Conservation (phyloP, 78 protist species). For the Bodo saltans region DNA sequence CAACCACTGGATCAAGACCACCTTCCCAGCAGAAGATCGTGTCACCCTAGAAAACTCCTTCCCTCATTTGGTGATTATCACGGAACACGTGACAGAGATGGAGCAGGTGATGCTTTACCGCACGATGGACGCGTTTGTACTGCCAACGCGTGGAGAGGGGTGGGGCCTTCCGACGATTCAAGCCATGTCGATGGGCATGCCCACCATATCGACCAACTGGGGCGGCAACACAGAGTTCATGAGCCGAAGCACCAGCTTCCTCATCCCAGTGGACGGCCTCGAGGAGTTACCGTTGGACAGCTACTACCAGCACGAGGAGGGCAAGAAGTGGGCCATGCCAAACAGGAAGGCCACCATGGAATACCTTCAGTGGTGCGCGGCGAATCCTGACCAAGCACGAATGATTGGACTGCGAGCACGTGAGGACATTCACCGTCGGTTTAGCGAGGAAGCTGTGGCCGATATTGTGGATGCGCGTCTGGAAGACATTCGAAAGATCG, state of each 20-base stretch:
- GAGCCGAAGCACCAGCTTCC: background rate
- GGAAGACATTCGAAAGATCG: background rate
- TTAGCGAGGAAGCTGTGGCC: conserved; percentile 18
- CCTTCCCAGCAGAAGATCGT: background rate
- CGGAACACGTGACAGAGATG: background rate
- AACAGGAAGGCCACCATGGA: background rate
- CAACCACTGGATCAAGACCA: background rate
- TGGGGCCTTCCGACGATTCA: conserved; percentile 41
- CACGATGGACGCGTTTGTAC: conserved; percentile 31
- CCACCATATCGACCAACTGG: conserved; percentile 23
- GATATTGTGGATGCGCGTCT: background rate
- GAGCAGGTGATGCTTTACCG: conserved; percentile 21
- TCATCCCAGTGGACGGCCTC: background rate
- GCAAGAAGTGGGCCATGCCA: conserved; percentile 28
- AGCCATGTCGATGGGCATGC: conserved; percentile 48
- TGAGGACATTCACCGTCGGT: conserved; percentile 1
- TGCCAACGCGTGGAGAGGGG: conserved; percentile 47
- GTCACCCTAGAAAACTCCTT: background rate
- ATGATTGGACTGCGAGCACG: conserved; percentile 14
- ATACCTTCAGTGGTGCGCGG: background rate
- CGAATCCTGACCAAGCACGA: conserved; percentile 1
- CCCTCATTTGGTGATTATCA: conserved; percentile 11
- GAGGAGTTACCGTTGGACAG: conserved; percentile 7
- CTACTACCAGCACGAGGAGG: background rate
- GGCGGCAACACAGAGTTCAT: conserved; percentile 27